A percentile compares a stretch with the other conserved stretches of the same genome.
Conservation (phyloP, 495 filamentous ascomycete genomes). For the Neurospora africana region DNA sequence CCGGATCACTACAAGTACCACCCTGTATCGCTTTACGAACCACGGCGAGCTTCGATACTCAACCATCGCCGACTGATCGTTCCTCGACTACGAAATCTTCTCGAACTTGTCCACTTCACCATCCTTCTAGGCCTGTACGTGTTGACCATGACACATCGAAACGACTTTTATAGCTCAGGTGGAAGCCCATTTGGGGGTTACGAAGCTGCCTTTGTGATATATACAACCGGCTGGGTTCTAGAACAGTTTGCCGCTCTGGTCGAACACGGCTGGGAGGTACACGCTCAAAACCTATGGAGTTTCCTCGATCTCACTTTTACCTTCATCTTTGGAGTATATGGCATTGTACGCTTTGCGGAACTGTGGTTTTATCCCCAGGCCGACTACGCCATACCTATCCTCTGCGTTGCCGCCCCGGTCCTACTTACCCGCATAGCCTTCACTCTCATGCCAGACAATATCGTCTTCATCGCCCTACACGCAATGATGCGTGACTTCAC, state of each 20-base stretch:
- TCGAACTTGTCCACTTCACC: constrained; percentile 50
- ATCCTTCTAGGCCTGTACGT: constrained; percentile 46
- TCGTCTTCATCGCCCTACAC: constrained; percentile 54
- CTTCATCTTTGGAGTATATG: constrained; percentile 43
- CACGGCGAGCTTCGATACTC: constrained; percentile 44
- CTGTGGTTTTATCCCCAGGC: constrained; percentile 25
- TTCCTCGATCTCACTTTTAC: constrained; percentile 56
- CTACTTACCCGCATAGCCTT: constrained; percentile 54
- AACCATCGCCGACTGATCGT: constrained; percentile 60
- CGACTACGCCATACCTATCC: constrained; percentile 44
- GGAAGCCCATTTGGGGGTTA: constrained; percentile 33
- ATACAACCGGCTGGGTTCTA: constrained; percentile 48
- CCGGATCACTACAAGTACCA: constrained; percentile 58
- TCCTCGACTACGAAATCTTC: constrained; percentile 45
- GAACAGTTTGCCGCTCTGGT: constrained; percentile 54
- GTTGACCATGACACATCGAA: constrained; percentile 42
- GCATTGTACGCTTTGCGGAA: constrained; percentile 43
- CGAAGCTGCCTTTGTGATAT: constrained; percentile 46
- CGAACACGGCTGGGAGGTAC: constrained; percentile 60
- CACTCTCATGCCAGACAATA: constrained; percentile 56
- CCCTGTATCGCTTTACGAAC: constrained; percentile 52
- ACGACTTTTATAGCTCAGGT: constrained; percentile 28
- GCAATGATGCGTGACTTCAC: constrained; percentile 59
- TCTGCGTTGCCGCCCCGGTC: constrained; percentile 50
- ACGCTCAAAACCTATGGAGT: constrained; percentile 58